Conservation (phyloP, 306 rosid genomes). For the Cucumis melo region DNA sequence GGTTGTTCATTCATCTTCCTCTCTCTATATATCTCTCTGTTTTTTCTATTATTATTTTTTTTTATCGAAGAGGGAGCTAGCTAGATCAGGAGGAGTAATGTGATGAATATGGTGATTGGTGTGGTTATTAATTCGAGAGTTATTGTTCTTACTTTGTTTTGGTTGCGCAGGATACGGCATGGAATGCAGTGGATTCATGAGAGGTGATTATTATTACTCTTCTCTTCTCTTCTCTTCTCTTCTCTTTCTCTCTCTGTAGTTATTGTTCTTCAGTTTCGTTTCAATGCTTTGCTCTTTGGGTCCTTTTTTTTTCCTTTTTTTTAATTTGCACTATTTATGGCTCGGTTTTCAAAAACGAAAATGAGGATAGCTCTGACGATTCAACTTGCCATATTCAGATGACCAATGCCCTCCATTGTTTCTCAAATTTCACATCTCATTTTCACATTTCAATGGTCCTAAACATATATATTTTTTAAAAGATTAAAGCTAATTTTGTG, state of each 20-base stretch:
- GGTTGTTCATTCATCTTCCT: constrained; percentile 19
- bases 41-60: too few species aligned
- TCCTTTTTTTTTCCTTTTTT: background rate
- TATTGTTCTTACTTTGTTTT: background rate
- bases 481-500: too few species aligned
- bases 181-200: constrained; percentile 94
- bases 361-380: background rate
- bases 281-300: background rate
- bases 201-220: constrained; percentile 57
- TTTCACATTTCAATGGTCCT: too few species aligned
- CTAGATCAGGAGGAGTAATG: background rate
- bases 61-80: too few species aligned
- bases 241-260: background rate
- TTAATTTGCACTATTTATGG: background rate
- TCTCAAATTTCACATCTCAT: too few species aligned
- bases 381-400: background rate
- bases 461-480: too few species aligned
- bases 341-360: background rate
- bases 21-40: background rate
- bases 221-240: background rate
- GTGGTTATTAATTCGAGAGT: constrained; percentile 4
- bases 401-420: too few species aligned
- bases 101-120: background rate
- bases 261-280: background rate
- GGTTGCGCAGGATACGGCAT: constrained; percentile 75